These are phyloP conservation scores for Zoysia pacifica DNA, from an alignment of 176 grass and related monocot species.

Conservation along the genomic window DNA sequence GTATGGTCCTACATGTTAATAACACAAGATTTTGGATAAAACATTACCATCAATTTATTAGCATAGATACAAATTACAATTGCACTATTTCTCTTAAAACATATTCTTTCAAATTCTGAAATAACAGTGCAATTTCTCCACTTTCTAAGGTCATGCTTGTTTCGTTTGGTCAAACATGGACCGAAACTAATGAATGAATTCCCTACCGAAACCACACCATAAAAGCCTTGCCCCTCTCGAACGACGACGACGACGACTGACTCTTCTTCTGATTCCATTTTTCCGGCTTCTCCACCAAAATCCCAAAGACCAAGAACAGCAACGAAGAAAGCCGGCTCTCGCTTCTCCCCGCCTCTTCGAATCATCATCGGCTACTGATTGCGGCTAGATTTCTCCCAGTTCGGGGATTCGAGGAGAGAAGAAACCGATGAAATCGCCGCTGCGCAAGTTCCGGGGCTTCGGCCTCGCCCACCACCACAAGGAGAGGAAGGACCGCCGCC, in stretches of 20 bases:
- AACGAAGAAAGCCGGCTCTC: neutral
- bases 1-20: no score
- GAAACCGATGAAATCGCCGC: slow-evolving; percentile 77
- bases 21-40: no score
- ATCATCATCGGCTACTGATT: slow-evolving; percentile 1
- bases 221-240: neutral
- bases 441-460: slow-evolving; percentile 70
- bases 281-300: slow-evolving; percentile 33
- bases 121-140: neutral
- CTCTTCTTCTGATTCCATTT: slow-evolving; percentile 3
- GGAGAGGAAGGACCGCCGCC: slow-evolving; percentile 50
- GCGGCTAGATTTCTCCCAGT: neutral
- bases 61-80: no score
- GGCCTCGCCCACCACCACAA: slow-evolving; percentile 44
- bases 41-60: no score
- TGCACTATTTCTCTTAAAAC: neutral
- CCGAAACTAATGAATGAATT: slow-evolving; percentile 17
- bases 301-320: slow-evolving; percentile 22
- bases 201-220: slow-evolving; percentile 11
- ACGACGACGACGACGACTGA: neutral
- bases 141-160: slow-evolving; percentile 19
- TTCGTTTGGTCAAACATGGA: slow-evolving; percentile 55
- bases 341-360: neutral
- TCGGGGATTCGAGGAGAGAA: neutral
- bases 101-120: neutral